Percentiles rank a stretch among this genome's conserved stretches.
Evolutionary conservation across 306 rosid species (phyloP).

Genomic region (Vachellia collinsii): DNA sequence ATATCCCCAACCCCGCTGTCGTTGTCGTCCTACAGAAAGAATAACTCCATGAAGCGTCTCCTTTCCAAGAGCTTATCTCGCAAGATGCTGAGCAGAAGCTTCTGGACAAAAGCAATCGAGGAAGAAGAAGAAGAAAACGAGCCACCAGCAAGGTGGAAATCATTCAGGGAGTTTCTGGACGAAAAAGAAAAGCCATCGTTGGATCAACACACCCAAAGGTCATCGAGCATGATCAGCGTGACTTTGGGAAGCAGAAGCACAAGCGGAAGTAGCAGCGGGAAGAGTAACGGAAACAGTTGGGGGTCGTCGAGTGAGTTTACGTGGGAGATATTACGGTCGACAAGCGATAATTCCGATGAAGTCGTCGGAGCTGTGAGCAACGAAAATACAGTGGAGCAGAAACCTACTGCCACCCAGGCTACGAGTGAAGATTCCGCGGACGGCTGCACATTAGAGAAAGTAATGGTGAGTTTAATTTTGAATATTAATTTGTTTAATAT

Average conservation of each 20-base stretch:
- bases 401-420: not conserved
- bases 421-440: constrained; percentile 36
- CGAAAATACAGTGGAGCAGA: not conserved
- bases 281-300: constrained; percentile 56
- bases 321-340: constrained; percentile 26
- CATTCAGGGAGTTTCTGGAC: constrained; percentile 37
- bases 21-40: not conserved
- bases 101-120: constrained; percentile 47
- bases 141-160: constrained; percentile 41
- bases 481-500: not conserved
- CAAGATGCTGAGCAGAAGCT: constrained; percentile 56
- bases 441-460: not conserved
- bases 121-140: not conserved
- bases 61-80: constrained; percentile 55
- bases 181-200: constrained; percentile 37
- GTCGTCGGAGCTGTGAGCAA: constrained; percentile 29
- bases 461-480: constrained; percentile 46
- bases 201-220: constrained; percentile 31
- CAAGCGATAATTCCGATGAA: constrained; percentile 35
- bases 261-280: not conserved
- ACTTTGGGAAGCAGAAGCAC: constrained; percentile 12
- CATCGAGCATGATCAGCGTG: not conserved
- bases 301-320: constrained; percentile 64
- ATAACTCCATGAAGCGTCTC: constrained; percentile 30
- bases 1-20: not conserved